Base-by-base conservation (phyloP, 2,329 filamentous ascomycete genomes). In the Blastomyces emzantsi region DNA sequence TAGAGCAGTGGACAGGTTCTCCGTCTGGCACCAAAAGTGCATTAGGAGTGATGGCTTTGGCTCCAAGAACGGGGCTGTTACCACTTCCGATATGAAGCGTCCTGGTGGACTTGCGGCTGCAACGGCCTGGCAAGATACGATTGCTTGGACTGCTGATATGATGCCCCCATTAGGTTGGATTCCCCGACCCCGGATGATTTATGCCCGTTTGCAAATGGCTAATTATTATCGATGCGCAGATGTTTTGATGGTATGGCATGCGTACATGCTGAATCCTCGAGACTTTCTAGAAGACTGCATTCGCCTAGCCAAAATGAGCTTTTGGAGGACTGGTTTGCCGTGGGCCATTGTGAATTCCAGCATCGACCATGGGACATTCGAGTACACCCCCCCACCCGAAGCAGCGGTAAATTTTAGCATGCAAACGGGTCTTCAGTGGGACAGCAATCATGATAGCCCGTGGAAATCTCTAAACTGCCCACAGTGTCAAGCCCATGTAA, bases 201-300 rank as follows among this genome's bases (percentile, higher is more conserved):
- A 19, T 47, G 15, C 22, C 22, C 19, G 28, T 49, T 49, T 61
- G 15, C 17, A 45, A 8, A 17, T 22, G 25, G 9, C 60, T 61
- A 51, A 61, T 28, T 49, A 39, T 39, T 33, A 54, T 51, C 28
- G 28, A 17, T 52, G 68, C 47, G 73, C 73, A 80, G 89, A 92
- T 74, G 84, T 92, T 0, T 74, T 92, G 25, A 89, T 92, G 87
- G 86, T 92, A 0, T 90, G 87, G 86, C 90, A 93, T 73, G 79
- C 88, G 0, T 89, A 90, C 70, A 87, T 90, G 84, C 82, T 93
- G 2, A 92, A 92, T 68, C 90, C 90, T 0, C 80, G 87, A 51
- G 79, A 78, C n/a, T 92, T 87, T 70, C 81, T 91, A 3, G 88
- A 92, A 69, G 90, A 93, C 71, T 86, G 85, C 69, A 77, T 91